Base-by-base conservation (phyloP, 2,329 filamentous ascomycete species). In the Tolypocladium nubicola region DNA sequence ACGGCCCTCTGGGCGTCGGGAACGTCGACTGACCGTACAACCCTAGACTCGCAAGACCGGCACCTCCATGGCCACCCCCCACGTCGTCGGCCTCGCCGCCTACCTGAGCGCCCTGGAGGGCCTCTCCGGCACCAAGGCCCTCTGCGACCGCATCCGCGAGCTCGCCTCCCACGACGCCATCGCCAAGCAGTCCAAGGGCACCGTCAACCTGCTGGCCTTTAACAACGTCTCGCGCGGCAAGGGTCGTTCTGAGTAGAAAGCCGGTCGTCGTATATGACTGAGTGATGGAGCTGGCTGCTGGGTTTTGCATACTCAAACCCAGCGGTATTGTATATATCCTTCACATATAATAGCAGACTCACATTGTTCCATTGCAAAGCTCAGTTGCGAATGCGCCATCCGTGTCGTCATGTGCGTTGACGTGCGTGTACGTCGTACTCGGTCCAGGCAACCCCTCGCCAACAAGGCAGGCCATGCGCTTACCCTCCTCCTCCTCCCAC, bases 21-120 rank as follows among this genome's bases (percentile, higher is more conserved):
- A 33, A 8, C 7, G 7, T 21, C 21, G 62, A 66, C 23, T 47
- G 60, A 73, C 59, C 57, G 50, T 38, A 14, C 33, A 16, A 73
- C 68, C 33, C 63, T 35, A 53, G 52, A 14, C 35, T 21, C 21
- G 60, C 53, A 62, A 71, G 68, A 52, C 71, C 33, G 75, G 75
- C 50, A 77, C 75, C 11, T 75, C 73, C 23, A 75, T 75, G 73
- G 70, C 75, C 6, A 60, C 65, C 21, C 75, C 75, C 40, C 73
- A 76, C 56, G 64, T 77, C 57, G 65, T 70, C 2, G 74, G 75
- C 26, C 66, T 77, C 26, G 73, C 61, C 38, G 68, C 73, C 16
- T 76, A 76, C 61, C 67, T 77, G 35, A 65, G 83, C 59, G 72
- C 72, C 21, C 75, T 81, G 19, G 70, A 83, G 23, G 56, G 49